phyloP scores from a whole-genome alignment of 192 early-diverging fungal species.

The Glomus cerebriforme region DNA sequence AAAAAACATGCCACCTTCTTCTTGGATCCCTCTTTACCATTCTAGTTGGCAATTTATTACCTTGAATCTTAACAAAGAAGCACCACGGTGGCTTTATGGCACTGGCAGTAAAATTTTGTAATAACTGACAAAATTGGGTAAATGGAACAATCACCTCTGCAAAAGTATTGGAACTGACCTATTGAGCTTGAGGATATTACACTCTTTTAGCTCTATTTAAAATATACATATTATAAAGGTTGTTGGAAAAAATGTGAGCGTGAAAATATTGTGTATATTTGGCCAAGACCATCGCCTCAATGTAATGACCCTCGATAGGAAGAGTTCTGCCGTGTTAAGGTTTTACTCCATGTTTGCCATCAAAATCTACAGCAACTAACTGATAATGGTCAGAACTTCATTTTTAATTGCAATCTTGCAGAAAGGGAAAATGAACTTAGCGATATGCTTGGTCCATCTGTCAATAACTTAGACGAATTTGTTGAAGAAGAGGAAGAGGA shows the following conservation, averaged over 20 bases:
- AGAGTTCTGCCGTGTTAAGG: neutral
- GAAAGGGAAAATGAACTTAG: neutral
- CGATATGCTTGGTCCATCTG: neutral
- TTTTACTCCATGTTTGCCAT: neutral
- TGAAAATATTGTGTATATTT: neutral
- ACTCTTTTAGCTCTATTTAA: neutral
- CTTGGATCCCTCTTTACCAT: neutral
- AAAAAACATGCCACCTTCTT: neutral
- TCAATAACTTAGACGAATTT: neutral
- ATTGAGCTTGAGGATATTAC: neutral
- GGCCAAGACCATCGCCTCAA: neutral
- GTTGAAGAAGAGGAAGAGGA: neutral
- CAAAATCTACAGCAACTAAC: neutral
- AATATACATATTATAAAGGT: neutral
- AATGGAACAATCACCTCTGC: neutral
- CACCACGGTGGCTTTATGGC: neutral
- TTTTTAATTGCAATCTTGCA: neutral
- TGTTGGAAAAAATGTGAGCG: neutral
- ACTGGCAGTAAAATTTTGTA: neutral
- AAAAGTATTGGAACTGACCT: neutral
- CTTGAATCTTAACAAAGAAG: neutral
- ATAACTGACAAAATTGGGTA: neutral
- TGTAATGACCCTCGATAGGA: neutral
- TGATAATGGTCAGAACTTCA: neutral
- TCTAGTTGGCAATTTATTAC: neutral